Evolutionary conservation across 257 asterid species (phyloP), one percentile per base, ranked within the genome.

Genomic region (Jacaranda mimosifolia): DNA sequence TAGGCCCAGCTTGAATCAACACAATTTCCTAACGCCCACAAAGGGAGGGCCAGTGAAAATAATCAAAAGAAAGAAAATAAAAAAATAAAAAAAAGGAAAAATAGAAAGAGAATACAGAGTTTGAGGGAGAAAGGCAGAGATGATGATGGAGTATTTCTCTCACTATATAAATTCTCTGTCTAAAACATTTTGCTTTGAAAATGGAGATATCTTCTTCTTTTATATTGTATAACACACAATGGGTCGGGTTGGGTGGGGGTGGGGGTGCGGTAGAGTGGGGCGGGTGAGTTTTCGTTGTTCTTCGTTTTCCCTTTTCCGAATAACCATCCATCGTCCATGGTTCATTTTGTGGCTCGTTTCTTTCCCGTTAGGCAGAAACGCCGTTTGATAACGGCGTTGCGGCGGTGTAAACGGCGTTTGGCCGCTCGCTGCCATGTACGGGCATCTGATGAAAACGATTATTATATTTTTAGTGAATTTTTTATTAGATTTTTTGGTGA

Each of bases 401-500:
- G 81, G 75, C 65, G 72, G 82, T 38, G 74, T 88, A 67, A 73
- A 89, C 92, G 92, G 85, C 80, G 91, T 86, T 85, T 59, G 85
- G 78, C 76, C 65, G 77, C 74, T 80, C 81, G 51, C 68, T 48
- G 57, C 66, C 56, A 58, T 72, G 85, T 77, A 77, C 84, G 85
- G 82, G 77, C 66, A 64, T 59, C 66, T 65, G 42, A 73, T 68
- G 69, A 42, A 74, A 70, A 36, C 66, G 9, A 69, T 68, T 58
- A 42, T 52, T 68, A 69, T 43, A 62, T 63, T 38, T 48, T 57
- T 21, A 46, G 19, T 76, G 15, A 62, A 14, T 49, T 67, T 58
- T 80, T 53, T 74, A 75, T 56, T 15, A 72, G 82, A 55, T 76
- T 89, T 26, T 88, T 90, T 90, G 90, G 85, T 79, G 97, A 90